Conservation (phyloP, 148 eudicot genomes). For the Rhododendron ovatum region DNA sequence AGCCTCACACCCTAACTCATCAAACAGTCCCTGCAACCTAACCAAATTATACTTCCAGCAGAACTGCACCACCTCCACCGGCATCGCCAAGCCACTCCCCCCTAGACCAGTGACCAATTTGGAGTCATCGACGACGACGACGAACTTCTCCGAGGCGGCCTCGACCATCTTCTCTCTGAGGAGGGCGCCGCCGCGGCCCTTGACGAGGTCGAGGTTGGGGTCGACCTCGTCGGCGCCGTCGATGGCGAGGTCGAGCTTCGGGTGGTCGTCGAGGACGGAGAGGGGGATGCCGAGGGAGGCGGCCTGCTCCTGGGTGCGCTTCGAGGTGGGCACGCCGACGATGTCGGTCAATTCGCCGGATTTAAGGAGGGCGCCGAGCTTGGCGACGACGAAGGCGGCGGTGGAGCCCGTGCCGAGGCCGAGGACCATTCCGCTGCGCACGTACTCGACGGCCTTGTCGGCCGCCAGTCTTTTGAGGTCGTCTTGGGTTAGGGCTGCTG, state of each 20-base stretch:
- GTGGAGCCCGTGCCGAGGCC: conserved; percentile 97
- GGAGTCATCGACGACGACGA: conserved; percentile 81
- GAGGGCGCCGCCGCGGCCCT: conserved; percentile 91
- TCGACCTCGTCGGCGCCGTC: conserved; percentile 98
- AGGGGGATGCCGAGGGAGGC: conserved; percentile 59
- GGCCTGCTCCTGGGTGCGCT: conserved; percentile 80
- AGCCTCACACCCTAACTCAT: conserved; percentile 64
- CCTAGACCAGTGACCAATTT: conserved; percentile 74
- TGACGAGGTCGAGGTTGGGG: conserved; percentile 77
- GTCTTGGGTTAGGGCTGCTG: conserved; percentile 61
- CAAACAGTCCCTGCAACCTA: conserved; percentile 62
- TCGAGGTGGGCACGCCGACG: conserved; percentile 84
- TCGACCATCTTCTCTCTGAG: conserved; percentile 94
- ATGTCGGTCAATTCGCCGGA: conserved; percentile 55
- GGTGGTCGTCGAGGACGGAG: conserved; percentile 64
- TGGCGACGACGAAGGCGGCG: conserved; percentile 79
- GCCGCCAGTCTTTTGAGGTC: conserved; percentile 95
- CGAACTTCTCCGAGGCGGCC: conserved; percentile 78
- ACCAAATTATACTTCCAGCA: conserved; percentile 88
- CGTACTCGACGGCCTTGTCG: conserved; percentile 84
- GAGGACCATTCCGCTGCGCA: conserved; percentile 83
- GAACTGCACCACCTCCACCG: conserved; percentile 88
- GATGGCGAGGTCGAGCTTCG: conserved; percentile 77
- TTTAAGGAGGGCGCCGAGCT: conserved; percentile 60
- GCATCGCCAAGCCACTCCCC: conserved; percentile 94